Base-by-base conservation (phyloP, 169 alveolate species). In the Cryptosporidium parvum region DNA sequence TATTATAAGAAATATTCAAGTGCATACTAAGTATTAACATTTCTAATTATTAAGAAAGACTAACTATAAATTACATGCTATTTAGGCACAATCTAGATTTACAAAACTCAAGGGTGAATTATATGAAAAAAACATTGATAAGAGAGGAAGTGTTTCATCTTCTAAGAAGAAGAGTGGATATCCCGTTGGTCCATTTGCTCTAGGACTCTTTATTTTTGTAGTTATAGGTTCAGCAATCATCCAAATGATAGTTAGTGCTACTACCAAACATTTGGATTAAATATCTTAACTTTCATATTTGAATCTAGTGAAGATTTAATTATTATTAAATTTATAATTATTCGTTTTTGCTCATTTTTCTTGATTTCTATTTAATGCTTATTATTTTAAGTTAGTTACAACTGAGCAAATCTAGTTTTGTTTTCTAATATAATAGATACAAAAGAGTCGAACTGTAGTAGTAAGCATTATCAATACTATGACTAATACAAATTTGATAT, bases 201-300 rank as follows among this genome's bases (percentile, higher is more conserved):
- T 94, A 65, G 97, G 93, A 61, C 93, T 93, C 10, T 94, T 94
- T 73, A 89, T 94, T 29, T 94, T 94, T 75, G 94, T 94, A 33
- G 97, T 94, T 48, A 91, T 94, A n/a, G 97, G 97, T 12, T 94
- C 97, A 6, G 97, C 96, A 31, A 84, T 94, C 21, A 86, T 94
- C 39, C 96, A 94, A 84, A 94, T 94, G 72, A 91, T 94, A 62
- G 85, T 92, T 68, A 91, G 94, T 45, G 95, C 96, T 18, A 75
- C 86, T 10, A 75, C 86, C 31, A 75, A 58, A 23, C 86, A 59
- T 21, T 59, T 75, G 8, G 86, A 75, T 29, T 75, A 59, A 75
- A 12, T 14, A 16, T 5, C n/a, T 14, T 7, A 48, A 48, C 21
- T 48, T 48, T 48, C 6, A 48, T 14, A 39, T 0, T 39, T 18